Conservation (phyloP, 2,329 filamentous ascomycete species). For the Microcera coccophila region DNA sequence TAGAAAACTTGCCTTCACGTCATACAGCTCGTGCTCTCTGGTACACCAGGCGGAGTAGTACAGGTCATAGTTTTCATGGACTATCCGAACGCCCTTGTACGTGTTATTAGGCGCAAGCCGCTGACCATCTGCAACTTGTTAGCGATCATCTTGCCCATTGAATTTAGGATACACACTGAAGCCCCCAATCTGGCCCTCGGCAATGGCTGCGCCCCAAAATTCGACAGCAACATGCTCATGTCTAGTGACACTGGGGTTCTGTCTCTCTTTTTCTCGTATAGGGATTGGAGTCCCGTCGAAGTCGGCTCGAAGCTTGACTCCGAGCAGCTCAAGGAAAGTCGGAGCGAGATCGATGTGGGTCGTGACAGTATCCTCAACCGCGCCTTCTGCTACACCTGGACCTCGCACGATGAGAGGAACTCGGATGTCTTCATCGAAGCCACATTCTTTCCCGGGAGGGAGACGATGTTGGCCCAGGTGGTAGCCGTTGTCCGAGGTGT, state of each 20-base stretch:
- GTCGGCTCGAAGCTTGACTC: slow-evolving; percentile 41
- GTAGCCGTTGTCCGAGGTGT: slow-evolving; percentile 58
- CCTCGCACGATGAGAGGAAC: slow-evolving; percentile 56
- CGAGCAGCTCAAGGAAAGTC: slow-evolving; percentile 49
- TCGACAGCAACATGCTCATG: slow-evolving; percentile 56
- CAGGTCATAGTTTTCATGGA: slow-evolving; percentile 53
- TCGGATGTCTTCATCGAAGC: slow-evolving; percentile 57
- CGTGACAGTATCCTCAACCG: slow-evolving; percentile 44
- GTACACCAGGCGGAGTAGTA: slow-evolving; percentile 68
- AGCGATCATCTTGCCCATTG: slow-evolving; percentile 1
- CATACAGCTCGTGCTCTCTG: slow-evolving; percentile 63
- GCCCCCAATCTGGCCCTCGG: slow-evolving; percentile 34
- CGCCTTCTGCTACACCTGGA: slow-evolving; percentile 44
- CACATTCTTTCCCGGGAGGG: slow-evolving; percentile 55
- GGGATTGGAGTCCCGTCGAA: slow-evolving; percentile 57
- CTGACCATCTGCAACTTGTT: slow-evolving; percentile 16
- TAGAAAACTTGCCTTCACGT: slow-evolving; percentile 42
- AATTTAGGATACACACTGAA: slow-evolving; percentile 20
- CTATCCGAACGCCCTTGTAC: slow-evolving; percentile 58
- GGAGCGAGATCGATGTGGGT: slow-evolving; percentile 63
- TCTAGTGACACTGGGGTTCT: slow-evolving; percentile 28
- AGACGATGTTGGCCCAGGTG: slow-evolving; percentile 58
- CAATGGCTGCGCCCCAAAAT: slow-evolving; percentile 47
- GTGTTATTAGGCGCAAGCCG: slow-evolving; percentile 44
- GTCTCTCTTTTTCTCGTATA: slow-evolving; percentile 27